Percentiles rank a stretch among this genome's conserved stretches.
These are phyloP conservation scores for Lactifluus pinguis DNA, from an alignment of 768 basidiomycete genomes.

Conservation along the genomic window DNA sequence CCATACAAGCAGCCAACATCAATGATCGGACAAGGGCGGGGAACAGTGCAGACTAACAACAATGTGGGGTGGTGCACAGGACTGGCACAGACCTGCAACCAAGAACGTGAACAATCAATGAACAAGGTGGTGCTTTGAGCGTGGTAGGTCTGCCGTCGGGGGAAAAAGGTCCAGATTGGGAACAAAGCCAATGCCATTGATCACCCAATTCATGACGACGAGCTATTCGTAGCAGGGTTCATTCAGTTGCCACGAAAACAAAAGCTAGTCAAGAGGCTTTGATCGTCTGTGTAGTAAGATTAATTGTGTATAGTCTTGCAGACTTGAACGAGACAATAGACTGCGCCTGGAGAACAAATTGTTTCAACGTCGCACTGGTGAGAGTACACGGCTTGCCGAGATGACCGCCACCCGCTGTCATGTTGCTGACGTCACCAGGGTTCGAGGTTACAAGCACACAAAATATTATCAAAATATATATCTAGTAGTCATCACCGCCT, in stretches of 20 bases:
- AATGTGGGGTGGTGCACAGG: not conserved
- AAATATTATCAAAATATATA: no score
- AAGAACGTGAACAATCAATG: not conserved
- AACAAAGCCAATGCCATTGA: not conserved
- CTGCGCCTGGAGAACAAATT: not conserved
- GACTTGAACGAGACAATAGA: no score
- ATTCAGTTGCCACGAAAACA: not conserved
- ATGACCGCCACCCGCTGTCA: no score
- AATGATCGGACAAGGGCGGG: not conserved
- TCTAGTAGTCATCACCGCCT: no score
- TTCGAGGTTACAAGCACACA: no score
- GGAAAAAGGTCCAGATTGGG: not conserved
- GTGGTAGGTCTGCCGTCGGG: not conserved
- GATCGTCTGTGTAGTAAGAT: not conserved
- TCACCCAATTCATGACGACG: not conserved
- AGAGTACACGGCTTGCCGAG: no score
- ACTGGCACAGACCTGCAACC: not conserved
- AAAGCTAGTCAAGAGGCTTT: not conserved
- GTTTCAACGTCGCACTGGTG: no score
- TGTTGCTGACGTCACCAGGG: no score
- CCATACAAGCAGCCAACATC: not conserved
- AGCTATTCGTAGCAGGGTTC: not conserved
- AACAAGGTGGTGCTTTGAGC: not conserved
- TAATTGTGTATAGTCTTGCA: not conserved
- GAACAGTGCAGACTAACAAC: not conserved